Evolutionary conservation across 805 yeast species (phyloP).

Genomic region (Nakazawaea pomicola): DNA sequence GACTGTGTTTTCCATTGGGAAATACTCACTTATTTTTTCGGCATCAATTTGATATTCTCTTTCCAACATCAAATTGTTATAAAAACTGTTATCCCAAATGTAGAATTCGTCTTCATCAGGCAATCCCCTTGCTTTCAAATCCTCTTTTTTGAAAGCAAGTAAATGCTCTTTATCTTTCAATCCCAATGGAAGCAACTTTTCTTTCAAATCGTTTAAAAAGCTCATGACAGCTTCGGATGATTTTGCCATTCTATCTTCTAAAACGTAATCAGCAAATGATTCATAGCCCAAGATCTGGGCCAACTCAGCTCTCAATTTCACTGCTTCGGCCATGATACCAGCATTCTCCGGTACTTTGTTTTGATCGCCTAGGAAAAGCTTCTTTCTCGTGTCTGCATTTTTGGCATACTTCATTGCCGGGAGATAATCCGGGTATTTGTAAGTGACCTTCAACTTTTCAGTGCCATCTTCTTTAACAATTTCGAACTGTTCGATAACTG

Average conservation of each 20-base stretch:
- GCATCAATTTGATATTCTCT: conserved; percentile 68
- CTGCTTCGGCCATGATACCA: conserved; percentile 52
- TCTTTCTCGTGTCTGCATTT: conserved; percentile 57
- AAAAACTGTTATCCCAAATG: conserved; percentile 73
- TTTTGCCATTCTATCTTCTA: conserved; percentile 82
- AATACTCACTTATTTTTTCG: conserved; percentile 67
- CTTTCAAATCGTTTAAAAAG: conserved; percentile 59
- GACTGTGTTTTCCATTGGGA: conserved; percentile 68
- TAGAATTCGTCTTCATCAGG: conserved; percentile 28
- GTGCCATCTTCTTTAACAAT: conserved; percentile 36
- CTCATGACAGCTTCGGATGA: conserved; percentile 50
- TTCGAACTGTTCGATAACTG: conserved; percentile 54
- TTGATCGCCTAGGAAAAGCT: conserved; percentile 63
- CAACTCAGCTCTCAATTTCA: conserved; percentile 54
- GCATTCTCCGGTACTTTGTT: conserved; percentile 64
- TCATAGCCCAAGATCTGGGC: conserved; percentile 64
- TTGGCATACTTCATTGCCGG: conserved; percentile 76
- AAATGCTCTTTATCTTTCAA: conserved; percentile 45
- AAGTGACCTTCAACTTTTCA: conserved; percentile 54
- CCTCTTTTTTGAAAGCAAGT: conserved; percentile 47
- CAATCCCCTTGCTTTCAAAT: conserved; percentile 40
- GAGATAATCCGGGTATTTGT: conserved; percentile 73
- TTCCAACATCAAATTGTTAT: conserved; percentile 61
- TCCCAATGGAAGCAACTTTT: conserved; percentile 57
- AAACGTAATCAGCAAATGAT: conserved; percentile 62